phyloP scores from a whole-genome alignment of 1,284 basidiomycete genomes.

The Ceratobasidium sp. region DNA sequence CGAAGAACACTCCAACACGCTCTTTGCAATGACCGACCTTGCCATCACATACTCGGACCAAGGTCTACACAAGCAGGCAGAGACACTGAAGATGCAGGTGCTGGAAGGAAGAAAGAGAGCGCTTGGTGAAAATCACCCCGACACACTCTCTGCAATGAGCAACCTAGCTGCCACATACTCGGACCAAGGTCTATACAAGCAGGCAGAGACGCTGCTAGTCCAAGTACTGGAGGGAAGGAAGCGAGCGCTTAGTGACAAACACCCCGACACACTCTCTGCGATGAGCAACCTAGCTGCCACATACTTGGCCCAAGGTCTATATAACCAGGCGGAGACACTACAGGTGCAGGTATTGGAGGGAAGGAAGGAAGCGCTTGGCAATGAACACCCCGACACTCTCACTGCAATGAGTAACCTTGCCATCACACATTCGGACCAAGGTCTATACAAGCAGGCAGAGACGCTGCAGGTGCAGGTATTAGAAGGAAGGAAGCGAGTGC shows the following conservation, averaged over 20 bases:
- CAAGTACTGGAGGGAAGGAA: neutral
- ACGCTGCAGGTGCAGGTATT: neutral
- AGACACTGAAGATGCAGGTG: neutral
- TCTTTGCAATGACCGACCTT: neutral
- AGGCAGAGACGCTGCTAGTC: neutral
- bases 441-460: neutral
- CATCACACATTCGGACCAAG: neutral
- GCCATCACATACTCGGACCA: neutral
- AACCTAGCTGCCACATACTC: neutral
- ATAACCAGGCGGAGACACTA: neutral
- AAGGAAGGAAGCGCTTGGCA: neutral
- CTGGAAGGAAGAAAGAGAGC: neutral
- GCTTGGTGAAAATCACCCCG: neutral
- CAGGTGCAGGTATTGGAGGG: constrained; percentile 21
- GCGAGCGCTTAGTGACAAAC: neutral
- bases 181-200: neutral
- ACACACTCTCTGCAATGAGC: neutral
- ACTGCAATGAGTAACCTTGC: neutral
- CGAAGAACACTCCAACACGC: neutral
- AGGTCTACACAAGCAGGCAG: constrained; percentile 10
- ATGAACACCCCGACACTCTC: constrained; percentile 10
- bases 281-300: neutral
- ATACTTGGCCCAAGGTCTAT: neutral
- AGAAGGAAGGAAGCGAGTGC: neutral
- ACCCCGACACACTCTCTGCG: neutral